These are phyloP conservation scores for Rhizomucor pusillus DNA, from an alignment of 371 early-diverging fungal species.

Conservation along the genomic window DNA sequence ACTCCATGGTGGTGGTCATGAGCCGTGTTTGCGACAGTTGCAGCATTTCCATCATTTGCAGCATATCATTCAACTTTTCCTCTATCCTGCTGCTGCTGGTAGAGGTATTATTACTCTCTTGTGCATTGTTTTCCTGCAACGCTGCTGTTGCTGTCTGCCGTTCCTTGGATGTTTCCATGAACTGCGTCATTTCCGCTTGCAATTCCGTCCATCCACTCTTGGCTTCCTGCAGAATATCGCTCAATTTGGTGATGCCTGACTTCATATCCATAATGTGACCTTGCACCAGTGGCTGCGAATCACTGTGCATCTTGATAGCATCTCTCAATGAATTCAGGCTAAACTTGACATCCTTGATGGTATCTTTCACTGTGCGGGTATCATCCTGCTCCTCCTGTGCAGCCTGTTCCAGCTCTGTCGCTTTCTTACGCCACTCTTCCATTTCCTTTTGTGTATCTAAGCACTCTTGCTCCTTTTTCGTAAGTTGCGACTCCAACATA, in stretches of 20 bases:
- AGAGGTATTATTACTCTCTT: slow-evolving; percentile 2
- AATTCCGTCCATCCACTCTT: slow-evolving; percentile 30
- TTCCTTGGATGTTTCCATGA: slow-evolving; percentile 11
- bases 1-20: slow-evolving; percentile 12
- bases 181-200: slow-evolving; percentile 28
- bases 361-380: slow-evolving; percentile 16
- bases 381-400: slow-evolving; percentile 7
- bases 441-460: slow-evolving; percentile 13
- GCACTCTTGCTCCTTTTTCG: slow-evolving; percentile 8
- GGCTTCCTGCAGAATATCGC: slow-evolving; percentile 28
- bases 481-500: slow-evolving; percentile 20
- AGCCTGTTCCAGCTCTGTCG: slow-evolving; percentile 22
- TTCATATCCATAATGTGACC: slow-evolving; percentile 31
- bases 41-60: slow-evolving; percentile 37
- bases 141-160: too few species aligned
- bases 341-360: slow-evolving; percentile 29
- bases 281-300: slow-evolving; percentile 23
- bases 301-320: slow-evolving; percentile 20
- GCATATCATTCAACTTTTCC: slow-evolving; percentile 36
- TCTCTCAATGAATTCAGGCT: slow-evolving; percentile 30
- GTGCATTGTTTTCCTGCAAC: too few species aligned
- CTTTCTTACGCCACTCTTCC: slow-evolving; percentile 18
- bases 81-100: not conserved
- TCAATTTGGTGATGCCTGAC: slow-evolving; percentile 20
- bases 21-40: slow-evolving; percentile 31